A percentile compares a stretch with the other conserved stretches of the same genome.
Evolutionary conservation across 1,284 basidiomycete species (phyloP).

Genomic region (Retiboletus flavoniger): DNA sequence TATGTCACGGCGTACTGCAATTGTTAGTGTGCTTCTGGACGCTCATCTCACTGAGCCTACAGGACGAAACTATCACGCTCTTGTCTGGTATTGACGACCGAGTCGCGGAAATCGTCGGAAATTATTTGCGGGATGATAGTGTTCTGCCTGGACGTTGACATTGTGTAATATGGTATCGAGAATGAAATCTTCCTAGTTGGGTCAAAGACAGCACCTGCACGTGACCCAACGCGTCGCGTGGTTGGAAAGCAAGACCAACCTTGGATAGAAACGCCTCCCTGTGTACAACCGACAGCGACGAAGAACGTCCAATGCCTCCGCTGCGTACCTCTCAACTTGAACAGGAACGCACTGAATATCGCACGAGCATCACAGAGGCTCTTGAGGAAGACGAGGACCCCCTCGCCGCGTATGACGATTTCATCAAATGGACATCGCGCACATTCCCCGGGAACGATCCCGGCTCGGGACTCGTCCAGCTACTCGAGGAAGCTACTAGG

Average conservation of each 20-base stretch:
- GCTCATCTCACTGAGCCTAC: not conserved
- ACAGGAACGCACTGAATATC: conserved; percentile 37
- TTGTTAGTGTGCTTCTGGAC: not conserved
- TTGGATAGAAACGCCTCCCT: not conserved
- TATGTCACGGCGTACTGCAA: conserved; percentile 1
- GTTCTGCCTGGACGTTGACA: not conserved
- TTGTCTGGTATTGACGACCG: conserved; percentile 28
- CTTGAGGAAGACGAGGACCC: conserved; percentile 62
- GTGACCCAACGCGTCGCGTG: conserved; percentile 36
- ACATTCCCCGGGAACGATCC: conserved; percentile 43
- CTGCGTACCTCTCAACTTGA: conserved; percentile 33
- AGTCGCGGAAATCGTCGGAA: conserved; percentile 19
- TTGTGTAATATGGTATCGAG: too few relatives aligned
- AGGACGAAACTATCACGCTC: conserved; percentile 35
- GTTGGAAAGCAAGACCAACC: conserved; percentile 16
- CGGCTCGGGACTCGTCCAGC: conserved; percentile 61
- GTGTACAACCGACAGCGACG: conserved; percentile 6
- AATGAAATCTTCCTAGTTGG: not conserved
- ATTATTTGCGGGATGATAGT: conserved; percentile 3
- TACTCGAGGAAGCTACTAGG: conserved; percentile 75
- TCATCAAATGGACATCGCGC: conserved; percentile 63
- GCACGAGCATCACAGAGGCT: conserved; percentile 37
- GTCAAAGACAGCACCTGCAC: conserved; percentile 11
- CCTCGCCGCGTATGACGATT: conserved; percentile 54
- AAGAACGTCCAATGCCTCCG: conserved; percentile 22